A percentile compares a stretch with the other conserved stretches of the same genome.
Conservation (phyloP, 805 yeast genomes). For the Pichia phayaonensis region DNA sequence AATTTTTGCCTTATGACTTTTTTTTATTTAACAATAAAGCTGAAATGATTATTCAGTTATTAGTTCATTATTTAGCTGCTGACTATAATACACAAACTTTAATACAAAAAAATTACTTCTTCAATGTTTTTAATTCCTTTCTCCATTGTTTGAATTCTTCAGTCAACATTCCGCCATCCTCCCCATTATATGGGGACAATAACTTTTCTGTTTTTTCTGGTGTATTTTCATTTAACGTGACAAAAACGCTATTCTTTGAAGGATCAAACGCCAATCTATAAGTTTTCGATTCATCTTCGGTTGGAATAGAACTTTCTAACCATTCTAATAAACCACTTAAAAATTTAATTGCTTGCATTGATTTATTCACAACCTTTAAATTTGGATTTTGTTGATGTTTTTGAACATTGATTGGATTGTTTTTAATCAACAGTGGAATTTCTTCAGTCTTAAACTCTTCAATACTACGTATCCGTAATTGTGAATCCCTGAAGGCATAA, state of each 20-base stretch:
- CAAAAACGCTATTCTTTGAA: conserved; percentile 38
- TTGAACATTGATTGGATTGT: conserved; percentile 32
- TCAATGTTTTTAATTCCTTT: conserved; percentile 12
- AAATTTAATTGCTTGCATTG: conserved; percentile 76
- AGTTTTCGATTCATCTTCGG: conserved; percentile 40
- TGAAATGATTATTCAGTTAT: neutral
- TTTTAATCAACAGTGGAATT: conserved; percentile 62
- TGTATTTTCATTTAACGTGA: conserved; percentile 40
- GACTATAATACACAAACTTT: neutral
- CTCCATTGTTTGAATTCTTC: conserved; percentile 52
- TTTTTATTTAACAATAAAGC: too few relatives aligned
- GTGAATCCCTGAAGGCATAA: conserved; percentile 81
- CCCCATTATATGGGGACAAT: conserved; percentile 31
- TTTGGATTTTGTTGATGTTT: conserved; percentile 28
- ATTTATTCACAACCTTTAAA: conserved; percentile 44
- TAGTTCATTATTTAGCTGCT: too few relatives aligned
- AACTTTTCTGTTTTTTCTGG: conserved; percentile 21
- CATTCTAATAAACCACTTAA: conserved; percentile 80
- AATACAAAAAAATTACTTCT: neutral
- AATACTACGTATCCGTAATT: conserved; percentile 51
- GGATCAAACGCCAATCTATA: conserved; percentile 54
- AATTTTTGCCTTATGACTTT: too few relatives aligned
- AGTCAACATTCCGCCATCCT: conserved; percentile 34
- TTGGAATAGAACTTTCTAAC: conserved; percentile 51
- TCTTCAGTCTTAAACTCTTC: conserved; percentile 76